These are phyloP conservation scores for Phaseolus coccineus DNA, from an alignment of 331 rosid species.

Conservation along the genomic window DNA sequence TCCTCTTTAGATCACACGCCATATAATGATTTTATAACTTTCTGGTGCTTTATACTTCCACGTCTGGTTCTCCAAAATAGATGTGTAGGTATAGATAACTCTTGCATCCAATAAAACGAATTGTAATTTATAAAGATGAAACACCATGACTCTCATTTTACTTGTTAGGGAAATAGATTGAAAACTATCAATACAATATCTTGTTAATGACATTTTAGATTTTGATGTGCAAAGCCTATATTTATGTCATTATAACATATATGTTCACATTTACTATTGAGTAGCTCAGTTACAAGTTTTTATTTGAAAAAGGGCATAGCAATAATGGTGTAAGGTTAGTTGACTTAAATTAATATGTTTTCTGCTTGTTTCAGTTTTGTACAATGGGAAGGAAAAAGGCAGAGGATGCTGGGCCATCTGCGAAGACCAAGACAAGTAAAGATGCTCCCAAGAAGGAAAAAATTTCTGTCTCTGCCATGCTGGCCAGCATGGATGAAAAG, in stretches of 20 bases:
- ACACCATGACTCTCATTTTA: not conserved
- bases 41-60: not conserved
- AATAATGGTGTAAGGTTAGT: not conserved
- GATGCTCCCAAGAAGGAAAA: constrained; percentile 49
- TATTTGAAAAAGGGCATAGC: not conserved
- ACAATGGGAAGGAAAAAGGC: constrained; percentile 50
- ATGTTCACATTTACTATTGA: not conserved
- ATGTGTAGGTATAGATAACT: not conserved
- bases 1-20: not conserved
- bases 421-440: constrained; percentile 41
- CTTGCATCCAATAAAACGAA: not conserved
- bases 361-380: constrained; percentile 17
- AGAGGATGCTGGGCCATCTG: constrained; percentile 41
- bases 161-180: not conserved
- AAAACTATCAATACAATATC: not conserved
- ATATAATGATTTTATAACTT: not conserved
- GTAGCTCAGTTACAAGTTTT: not conserved
- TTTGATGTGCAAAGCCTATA: not conserved
- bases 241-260: not conserved
- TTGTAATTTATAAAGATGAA: not conserved
- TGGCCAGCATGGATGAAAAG: constrained; percentile 64
- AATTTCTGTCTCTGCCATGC: constrained; percentile 49
- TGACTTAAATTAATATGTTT: constrained; percentile 35
- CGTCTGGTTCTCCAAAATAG: not conserved
- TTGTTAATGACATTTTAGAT: not conserved